Conservation (phyloP, 805 yeast species). For the Ogataea nonfermentans region DNA sequence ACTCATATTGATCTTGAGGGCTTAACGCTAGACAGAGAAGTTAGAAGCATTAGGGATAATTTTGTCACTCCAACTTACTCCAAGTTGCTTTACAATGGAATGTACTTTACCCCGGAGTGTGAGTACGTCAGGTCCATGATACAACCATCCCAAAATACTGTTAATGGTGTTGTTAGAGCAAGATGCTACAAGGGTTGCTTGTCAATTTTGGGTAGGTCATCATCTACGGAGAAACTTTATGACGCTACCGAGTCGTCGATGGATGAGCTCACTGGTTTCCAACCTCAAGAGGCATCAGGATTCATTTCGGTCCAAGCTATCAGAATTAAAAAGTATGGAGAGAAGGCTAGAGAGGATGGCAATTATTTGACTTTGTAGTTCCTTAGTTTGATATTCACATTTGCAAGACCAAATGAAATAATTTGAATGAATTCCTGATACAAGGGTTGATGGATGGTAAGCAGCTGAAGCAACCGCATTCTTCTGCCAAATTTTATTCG, state of each 20-base stretch:
- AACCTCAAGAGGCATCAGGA: constrained; percentile 95
- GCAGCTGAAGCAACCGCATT: too few species aligned
- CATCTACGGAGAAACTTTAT: constrained; percentile 92
- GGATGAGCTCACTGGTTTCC: constrained; percentile 98
- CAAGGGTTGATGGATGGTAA: too few species aligned
- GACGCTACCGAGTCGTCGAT: constrained; percentile 98
- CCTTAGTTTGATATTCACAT: too few species aligned
- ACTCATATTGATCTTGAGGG: constrained; percentile 98
- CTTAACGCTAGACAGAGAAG: constrained; percentile 94
- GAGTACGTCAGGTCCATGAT: constrained; percentile 94
- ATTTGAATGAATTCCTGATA: background rate
- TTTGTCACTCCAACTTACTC: constrained; percentile 94
- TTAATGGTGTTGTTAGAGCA: constrained; percentile 94
- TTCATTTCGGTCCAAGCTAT: constrained; percentile 98
- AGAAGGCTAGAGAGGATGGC: constrained; percentile 83
- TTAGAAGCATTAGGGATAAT: constrained; percentile 92
- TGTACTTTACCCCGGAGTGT: constrained; percentile 98
- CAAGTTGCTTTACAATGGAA: constrained; percentile 90
- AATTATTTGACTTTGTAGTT: constrained; percentile 46
- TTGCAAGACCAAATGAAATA: background rate
- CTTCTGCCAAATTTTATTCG: too few species aligned
- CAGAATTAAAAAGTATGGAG: constrained; percentile 97
- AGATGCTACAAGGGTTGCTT: constrained; percentile 89
- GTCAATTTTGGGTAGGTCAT: constrained; percentile 86
- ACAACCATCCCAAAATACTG: constrained; percentile 89